These are phyloP conservation scores for Mycena belliarum DNA, from an alignment of 768 basidiomycete species.

Conservation along the genomic window DNA sequence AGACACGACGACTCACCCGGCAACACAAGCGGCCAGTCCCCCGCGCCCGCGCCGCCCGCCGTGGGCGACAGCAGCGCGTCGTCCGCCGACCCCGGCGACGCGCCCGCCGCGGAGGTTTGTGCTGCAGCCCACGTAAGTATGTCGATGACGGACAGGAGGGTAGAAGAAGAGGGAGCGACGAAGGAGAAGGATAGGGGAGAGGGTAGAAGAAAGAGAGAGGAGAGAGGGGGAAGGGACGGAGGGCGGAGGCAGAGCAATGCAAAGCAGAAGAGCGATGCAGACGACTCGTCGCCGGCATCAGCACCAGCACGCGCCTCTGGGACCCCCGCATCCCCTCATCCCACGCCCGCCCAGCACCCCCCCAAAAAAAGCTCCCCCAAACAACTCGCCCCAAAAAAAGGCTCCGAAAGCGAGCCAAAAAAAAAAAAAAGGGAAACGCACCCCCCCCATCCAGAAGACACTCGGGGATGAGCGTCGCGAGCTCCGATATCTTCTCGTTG, in stretches of 20 bases:
- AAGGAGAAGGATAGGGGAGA: not conserved
- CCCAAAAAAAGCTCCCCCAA: too few relatives aligned
- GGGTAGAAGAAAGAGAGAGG: not conserved
- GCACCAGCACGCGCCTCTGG: too few relatives aligned
- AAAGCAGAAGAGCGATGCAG: too few relatives aligned
- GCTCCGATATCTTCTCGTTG: slow-evolving; percentile 92
- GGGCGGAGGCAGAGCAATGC: too few relatives aligned
- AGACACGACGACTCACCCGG: slow-evolving; percentile 6
- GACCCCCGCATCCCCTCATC: too few relatives aligned
- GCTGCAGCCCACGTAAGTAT: too few relatives aligned
- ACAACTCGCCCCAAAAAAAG: not conserved
- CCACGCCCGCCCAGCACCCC: too few relatives aligned
- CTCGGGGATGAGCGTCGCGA: slow-evolving; percentile 87
- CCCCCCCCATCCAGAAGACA: slow-evolving; percentile 67
- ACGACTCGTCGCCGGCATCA: too few relatives aligned
- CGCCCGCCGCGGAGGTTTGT: slow-evolving; percentile 4
- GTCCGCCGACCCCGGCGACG: slow-evolving; percentile 15
- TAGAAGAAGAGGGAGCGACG: not conserved
- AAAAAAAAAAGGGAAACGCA: slow-evolving; percentile 12
- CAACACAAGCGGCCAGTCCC: slow-evolving; percentile 19
- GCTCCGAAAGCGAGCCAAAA: not conserved
- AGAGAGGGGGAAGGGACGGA: too few relatives aligned
- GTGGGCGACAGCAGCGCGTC: slow-evolving; percentile 15
- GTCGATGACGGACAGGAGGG: too few relatives aligned
- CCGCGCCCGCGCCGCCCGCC: not conserved